These are phyloP conservation scores for Begonia loranthoides DNA, from an alignment of 306 rosid genomes.

Conservation along the genomic window DNA sequence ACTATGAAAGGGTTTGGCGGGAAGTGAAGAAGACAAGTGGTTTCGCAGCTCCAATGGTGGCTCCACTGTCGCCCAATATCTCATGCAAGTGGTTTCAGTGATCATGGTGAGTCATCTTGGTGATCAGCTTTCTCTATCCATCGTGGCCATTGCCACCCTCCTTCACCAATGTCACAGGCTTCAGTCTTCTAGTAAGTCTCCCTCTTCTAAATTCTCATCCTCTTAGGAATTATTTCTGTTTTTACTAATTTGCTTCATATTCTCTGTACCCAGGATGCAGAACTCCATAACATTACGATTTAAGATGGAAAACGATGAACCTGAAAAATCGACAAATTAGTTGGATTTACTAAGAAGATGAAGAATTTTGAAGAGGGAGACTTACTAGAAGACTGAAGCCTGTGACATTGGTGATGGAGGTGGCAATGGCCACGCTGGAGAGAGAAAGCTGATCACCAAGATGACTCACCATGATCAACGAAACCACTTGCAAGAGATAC, in stretches of 20 bases:
- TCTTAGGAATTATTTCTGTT: too few species aligned
- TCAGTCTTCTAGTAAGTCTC: too few species aligned
- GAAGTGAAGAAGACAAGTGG: background rate
- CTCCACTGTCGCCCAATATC: background rate
- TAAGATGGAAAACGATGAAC: background rate
- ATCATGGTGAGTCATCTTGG: conserved; percentile 3
- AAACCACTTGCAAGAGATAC: conserved; percentile 1
- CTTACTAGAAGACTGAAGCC: too few species aligned
- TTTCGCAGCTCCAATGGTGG: conserved; percentile 1
- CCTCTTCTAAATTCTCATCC: background rate
- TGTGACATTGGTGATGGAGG: conserved; percentile 3
- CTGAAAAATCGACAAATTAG: too few species aligned
- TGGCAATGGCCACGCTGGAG: conserved; percentile 5
- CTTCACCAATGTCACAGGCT: conserved; percentile 2
- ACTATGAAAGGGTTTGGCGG: background rate
- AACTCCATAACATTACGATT: background rate
- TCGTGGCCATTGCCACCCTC: conserved; percentile 4
- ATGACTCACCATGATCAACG: conserved; percentile 1
- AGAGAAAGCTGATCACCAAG: background rate
- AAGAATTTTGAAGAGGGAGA: background rate
- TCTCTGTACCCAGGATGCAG: too few species aligned
- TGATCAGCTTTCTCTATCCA: background rate
- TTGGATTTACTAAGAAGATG: too few species aligned
- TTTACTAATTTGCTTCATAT: too few species aligned
- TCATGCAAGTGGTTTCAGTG: background rate